Percentiles rank a stretch among this genome's conserved stretches.
These are phyloP conservation scores for Vigna nakashimae DNA, from an alignment of 306 rosid genomes.

Conservation along the genomic window DNA sequence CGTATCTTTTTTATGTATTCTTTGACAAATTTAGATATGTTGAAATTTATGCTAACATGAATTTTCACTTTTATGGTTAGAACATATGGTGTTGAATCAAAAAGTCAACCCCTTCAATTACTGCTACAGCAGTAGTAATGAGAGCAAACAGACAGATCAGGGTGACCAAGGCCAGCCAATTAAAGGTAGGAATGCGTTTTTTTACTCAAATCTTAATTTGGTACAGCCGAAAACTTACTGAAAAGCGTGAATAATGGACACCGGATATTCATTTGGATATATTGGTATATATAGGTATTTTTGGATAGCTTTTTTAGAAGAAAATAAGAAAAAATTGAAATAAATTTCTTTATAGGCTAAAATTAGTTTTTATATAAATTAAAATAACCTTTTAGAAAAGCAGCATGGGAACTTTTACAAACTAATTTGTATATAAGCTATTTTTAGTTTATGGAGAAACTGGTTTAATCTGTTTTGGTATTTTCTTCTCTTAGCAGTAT, in stretches of 20 bases:
- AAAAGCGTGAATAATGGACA: background rate
- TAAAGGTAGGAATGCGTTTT: constrained; percentile 50
- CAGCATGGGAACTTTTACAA: no score
- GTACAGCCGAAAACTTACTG: background rate
- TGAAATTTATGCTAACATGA: background rate
- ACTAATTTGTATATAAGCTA: no score
- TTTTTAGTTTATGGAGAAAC: no score
- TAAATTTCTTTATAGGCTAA: no score
- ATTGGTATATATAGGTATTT: background rate
- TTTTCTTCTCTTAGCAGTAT: no score
- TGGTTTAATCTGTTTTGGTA: no score
- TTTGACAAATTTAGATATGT: background rate
- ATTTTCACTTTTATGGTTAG: constrained; percentile 45
- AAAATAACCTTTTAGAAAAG: no score
- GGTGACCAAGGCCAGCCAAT: constrained; percentile 41
- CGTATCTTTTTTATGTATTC: background rate
- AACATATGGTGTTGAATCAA: constrained; percentile 45
- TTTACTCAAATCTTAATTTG: background rate
- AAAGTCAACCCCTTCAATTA: constrained; percentile 48
- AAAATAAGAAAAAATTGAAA: no score
- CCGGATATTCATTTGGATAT: background rate
- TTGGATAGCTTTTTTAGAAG: no score
- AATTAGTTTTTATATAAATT: no score
- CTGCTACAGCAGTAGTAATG: constrained; percentile 61
- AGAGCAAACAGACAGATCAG: constrained; percentile 51